phyloP scores from a whole-genome alignment of 164 flowering plant genomes.

The Umbellularia californica region DNA sequence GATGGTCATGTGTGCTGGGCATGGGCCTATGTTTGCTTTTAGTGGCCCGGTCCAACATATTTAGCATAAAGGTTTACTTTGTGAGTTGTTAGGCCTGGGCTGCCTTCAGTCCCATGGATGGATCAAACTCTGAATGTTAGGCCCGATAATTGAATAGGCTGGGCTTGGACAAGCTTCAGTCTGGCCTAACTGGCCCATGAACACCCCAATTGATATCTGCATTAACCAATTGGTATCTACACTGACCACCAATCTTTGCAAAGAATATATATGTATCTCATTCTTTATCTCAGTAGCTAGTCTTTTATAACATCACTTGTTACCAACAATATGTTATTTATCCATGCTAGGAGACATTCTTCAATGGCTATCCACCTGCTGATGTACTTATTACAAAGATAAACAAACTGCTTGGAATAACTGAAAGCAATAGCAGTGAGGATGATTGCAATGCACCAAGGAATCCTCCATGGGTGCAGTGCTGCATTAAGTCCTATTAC shows the following conservation, averaged over 20 bases:
- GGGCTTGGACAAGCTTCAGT: too few species aligned
- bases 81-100: too few species aligned
- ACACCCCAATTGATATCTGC: too few species aligned
- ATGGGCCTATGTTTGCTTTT: too few species aligned
- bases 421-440: slow-evolving; percentile 17
- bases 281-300: background rate
- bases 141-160: too few species aligned
- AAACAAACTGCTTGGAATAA: slow-evolving; percentile 49
- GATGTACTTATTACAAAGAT: slow-evolving; percentile 30
- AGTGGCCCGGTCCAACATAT: too few species aligned
- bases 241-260: background rate
- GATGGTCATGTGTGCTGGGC: too few species aligned
- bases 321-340: background rate
- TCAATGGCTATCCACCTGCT: slow-evolving; percentile 35
- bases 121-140: too few species aligned
- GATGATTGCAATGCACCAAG: slow-evolving; percentile 25
- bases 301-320: background rate
- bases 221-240: too few species aligned
- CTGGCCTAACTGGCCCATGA: too few species aligned
- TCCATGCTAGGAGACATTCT: slow-evolving; percentile 42
- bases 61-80: too few species aligned
- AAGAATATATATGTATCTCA: background rate
- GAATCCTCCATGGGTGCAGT: slow-evolving; percentile 59
- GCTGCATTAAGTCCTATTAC: slow-evolving; percentile 49
- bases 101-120: too few species aligned